Base-by-base conservation (phyloP, 129 eudicot genomes). In the Ambrosia artemisiifolia region DNA sequence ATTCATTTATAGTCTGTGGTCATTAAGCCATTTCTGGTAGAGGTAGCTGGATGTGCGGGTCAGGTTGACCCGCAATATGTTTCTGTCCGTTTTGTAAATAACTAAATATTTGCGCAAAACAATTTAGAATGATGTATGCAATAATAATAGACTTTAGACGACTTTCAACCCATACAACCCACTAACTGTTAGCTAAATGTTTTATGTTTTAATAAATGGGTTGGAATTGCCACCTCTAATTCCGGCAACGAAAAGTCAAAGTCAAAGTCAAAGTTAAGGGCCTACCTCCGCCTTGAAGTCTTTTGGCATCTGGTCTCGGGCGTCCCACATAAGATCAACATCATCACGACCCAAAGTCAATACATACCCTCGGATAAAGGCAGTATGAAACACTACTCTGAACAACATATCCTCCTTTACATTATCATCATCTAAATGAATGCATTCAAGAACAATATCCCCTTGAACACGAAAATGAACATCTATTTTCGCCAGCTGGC, bases 231-330 rank as follows among this genome's bases (percentile, higher is more conserved):
- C 20, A 33, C 19, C 43, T 60, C 19, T 42, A 73, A 5, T 56
- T 34, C 11, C 67, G 7, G 16, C 20, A 55, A 14, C 33, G 17
- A 70, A 35, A 50, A 40, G 44, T 40, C 44, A 40, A 69, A 38
- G 69, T 36, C 32, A 73, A 77, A 75, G 46, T 64, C 61, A 76
- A n/a, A n/a, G n/a, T n/a, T n/a, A 77, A 35, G 63, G 44, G 49
- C 64, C 35, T 81, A 90, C 97, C 97, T 94, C 99, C 34, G 91
- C 93, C 69, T 68, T 94, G 78, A 94, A 94, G 34, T 90, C 99
- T 75, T 76, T 86, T 1, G 99, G 87, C 67, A 94, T 70, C 55
- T 80, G 86, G 78, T 85, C 88, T 49, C 82, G 84, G 11, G 87
- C 86, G 76, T 95, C 93, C 99, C 97, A 95, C 76, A 84, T 65